Percentiles rank a stretch among this genome's conserved stretches.
Evolutionary conservation across 2,329 filamentous ascomycete genomes (phyloP).

Genomic region (Lachnellula arida): DNA sequence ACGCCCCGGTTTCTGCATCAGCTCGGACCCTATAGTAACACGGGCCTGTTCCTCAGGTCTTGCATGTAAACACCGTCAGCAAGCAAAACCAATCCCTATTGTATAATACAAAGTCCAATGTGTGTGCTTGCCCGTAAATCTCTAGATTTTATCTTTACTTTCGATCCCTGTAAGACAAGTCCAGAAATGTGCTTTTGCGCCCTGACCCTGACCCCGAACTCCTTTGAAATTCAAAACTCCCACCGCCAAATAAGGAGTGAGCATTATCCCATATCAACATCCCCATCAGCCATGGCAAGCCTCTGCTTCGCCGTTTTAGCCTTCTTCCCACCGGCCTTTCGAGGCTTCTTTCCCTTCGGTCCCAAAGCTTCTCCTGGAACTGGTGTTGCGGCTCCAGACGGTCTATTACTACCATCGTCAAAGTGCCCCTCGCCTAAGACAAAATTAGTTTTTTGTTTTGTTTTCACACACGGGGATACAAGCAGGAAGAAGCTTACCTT

Average conservation of each 20-base stretch:
- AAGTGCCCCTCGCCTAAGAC: constrained; percentile 89
- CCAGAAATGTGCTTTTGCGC: not conserved
- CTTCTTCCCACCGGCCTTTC: constrained; percentile 51
- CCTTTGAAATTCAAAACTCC: not conserved
- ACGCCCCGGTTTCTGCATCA: not conserved
- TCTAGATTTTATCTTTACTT: not conserved
- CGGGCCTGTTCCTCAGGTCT: not conserved
- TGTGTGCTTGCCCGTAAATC: not conserved
- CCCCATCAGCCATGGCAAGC: constrained; percentile 62
- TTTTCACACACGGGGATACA: constrained; percentile 14
- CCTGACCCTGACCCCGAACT: not conserved
- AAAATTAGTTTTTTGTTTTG: constrained; percentile 31
- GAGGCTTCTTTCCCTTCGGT: constrained; percentile 51
- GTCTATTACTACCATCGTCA: constrained; percentile 77
- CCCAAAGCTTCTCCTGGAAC: constrained; percentile 45
- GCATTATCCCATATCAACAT: constrained; percentile 30
- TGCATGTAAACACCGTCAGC: not conserved
- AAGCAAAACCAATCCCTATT: not conserved
- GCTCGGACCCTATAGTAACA: constrained; percentile 7
- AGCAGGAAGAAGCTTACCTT: constrained; percentile 61
- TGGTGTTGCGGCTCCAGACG: constrained; percentile 81
- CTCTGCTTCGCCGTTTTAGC: constrained; percentile 66
- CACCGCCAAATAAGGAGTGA: not conserved
- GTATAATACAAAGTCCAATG: constrained; percentile 11
- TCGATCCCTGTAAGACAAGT: not conserved